A percentile compares a stretch with the other conserved stretches of the same genome.
phyloP scores from a whole-genome alignment of 352 stramenopile genomes.

The Globisporangium orthogonon region DNA sequence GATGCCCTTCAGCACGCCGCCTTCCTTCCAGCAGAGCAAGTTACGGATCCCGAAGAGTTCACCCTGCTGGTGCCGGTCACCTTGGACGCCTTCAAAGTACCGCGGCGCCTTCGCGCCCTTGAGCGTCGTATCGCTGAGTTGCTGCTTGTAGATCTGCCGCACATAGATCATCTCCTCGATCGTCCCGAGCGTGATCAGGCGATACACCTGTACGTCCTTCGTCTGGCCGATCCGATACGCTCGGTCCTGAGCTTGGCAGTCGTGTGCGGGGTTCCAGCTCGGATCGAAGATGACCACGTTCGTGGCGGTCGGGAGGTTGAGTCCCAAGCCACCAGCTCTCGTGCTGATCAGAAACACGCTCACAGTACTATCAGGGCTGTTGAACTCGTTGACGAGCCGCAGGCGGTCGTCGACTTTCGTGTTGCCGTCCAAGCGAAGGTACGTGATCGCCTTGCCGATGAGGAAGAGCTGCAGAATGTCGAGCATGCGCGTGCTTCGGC shows the following conservation, averaged over 20 bases:
- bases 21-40: constrained; percentile 66
- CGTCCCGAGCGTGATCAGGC: constrained; percentile 75
- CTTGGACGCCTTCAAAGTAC: constrained; percentile 81
- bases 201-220: constrained; percentile 81
- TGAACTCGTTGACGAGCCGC: constrained; percentile 72
- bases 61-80: constrained; percentile 60
- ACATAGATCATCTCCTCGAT: constrained; percentile 90
- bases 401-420: constrained; percentile 73
- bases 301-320: constrained; percentile 74
- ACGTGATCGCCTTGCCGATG: constrained; percentile 54
- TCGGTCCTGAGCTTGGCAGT: constrained; percentile 78
- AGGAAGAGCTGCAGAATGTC: constrained; percentile 78
- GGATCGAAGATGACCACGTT: constrained; percentile 88
- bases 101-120: constrained; percentile 57
- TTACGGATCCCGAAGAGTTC: constrained; percentile 79
- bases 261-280: constrained; percentile 83
- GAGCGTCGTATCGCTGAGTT: constrained; percentile 75
- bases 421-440: constrained; percentile 58
- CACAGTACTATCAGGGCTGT: constrained; percentile 39
- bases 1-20: constrained; percentile 67
- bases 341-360: constrained; percentile 80
- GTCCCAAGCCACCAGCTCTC: constrained; percentile 58
- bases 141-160: constrained; percentile 84
- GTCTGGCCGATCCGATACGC: constrained; percentile 85
- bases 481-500: constrained; percentile 73